Evolutionary conservation across 495 filamentous ascomycete species (phyloP).

Genomic region (Glutinoglossum americanum): DNA sequence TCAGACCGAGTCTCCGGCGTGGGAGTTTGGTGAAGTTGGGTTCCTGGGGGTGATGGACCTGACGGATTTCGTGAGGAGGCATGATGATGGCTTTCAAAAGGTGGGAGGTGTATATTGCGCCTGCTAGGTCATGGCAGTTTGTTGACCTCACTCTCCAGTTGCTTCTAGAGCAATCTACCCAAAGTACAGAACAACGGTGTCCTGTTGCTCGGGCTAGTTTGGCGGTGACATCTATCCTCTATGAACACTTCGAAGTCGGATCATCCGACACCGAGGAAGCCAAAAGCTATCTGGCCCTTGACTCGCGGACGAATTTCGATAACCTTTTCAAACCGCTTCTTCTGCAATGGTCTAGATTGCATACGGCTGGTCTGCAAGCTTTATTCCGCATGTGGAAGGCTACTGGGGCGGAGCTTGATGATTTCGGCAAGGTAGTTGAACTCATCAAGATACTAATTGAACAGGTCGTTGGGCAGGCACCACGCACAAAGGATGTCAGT

Average conservation of each 20-base stretch:
- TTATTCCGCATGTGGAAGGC: conserved; percentile 88
- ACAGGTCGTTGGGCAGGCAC: conserved; percentile 68
- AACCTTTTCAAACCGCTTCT: conserved; percentile 71
- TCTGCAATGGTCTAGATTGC: conserved; percentile 90
- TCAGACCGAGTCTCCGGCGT: conserved; percentile 63
- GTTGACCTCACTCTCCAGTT: conserved; percentile 13
- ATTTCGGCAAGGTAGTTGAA: conserved; percentile 84
- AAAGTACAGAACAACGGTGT: conserved; percentile 49
- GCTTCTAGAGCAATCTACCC: conserved; percentile 71
- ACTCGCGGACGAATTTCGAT: conserved; percentile 62
- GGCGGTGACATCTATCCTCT: conserved; percentile 68
- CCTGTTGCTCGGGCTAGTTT: conserved; percentile 76
- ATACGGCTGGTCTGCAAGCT: conserved; percentile 67
- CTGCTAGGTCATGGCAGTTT: not conserved
- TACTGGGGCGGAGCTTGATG: conserved; percentile 58
- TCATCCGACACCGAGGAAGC: conserved; percentile 66
- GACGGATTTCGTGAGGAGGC: conserved; percentile 74
- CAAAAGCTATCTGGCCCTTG: conserved; percentile 53
- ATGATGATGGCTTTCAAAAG: conserved; percentile 84
- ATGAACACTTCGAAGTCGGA: conserved; percentile 89
- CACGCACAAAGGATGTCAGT: conserved; percentile 63
- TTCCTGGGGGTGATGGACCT: conserved; percentile 96
- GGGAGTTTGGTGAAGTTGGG: conserved; percentile 68
- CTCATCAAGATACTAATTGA: conserved; percentile 79
- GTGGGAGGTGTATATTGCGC: conserved; percentile 5